Evolutionary conservation across 192 early-diverging fungal genomes (phyloP).

Genomic region (Backusella westeae): DNA sequence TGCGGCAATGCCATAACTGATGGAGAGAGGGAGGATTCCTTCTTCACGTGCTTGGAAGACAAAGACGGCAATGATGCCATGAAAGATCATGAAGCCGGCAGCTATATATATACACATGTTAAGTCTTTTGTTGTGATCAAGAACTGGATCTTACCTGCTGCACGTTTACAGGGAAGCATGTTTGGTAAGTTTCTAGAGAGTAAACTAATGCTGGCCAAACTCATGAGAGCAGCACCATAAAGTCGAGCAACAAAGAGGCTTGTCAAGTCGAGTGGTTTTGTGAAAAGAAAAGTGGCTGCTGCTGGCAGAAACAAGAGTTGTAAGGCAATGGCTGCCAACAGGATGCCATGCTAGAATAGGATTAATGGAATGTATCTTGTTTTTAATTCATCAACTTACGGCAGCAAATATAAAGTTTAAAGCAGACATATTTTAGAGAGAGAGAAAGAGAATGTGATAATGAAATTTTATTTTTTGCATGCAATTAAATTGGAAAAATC

Average conservation of each 20-base stretch:
- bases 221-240: not conserved
- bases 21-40: not conserved
- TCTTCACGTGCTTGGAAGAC: slow-evolving; percentile 5
- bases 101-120: not conserved
- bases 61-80: not conserved
- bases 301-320: not conserved
- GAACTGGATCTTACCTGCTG: not conserved
- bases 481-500: not conserved
- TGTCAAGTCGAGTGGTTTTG: not conserved
- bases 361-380: too few relatives aligned
- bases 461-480: too few relatives aligned
- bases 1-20: not conserved
- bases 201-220: not conserved
- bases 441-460: not conserved
- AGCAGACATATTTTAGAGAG: not conserved
- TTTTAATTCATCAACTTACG: not conserved
- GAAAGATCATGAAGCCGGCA: slow-evolving; percentile 6
- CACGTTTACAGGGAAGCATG: slow-evolving; percentile 11
- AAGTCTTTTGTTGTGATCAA: too few relatives aligned
- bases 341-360: not conserved
- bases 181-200: not conserved
- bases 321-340: not conserved
- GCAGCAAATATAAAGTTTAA: slow-evolving; percentile 8
- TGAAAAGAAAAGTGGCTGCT: not conserved
- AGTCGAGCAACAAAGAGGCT: not conserved